Evolutionary conservation across 345 rosid species (phyloP).

Genomic region (Reutealis trisperma): DNA sequence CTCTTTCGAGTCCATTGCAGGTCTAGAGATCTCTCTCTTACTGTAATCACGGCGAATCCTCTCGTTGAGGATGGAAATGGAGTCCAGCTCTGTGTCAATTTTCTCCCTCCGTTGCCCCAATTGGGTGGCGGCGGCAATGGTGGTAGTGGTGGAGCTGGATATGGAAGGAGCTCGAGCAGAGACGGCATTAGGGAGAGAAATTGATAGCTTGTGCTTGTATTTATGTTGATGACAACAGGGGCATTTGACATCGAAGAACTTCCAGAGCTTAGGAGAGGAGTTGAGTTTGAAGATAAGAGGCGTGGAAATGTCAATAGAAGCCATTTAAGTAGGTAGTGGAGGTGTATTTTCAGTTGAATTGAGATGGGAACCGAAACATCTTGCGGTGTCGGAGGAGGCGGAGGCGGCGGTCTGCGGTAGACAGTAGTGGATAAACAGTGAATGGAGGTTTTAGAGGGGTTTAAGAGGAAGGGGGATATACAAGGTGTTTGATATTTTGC

Average conservation of each 20-base stretch:
- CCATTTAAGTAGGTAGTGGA: neutral
- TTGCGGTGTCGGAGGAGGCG: neutral
- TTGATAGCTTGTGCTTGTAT: conserved; percentile 13
- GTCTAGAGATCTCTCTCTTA: conserved; percentile 52
- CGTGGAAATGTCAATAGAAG: conserved; percentile 32
- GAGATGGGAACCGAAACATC: neutral
- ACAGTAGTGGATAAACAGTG: neutral
- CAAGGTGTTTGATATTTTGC: neutral
- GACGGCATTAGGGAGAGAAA: conserved; percentile 43
- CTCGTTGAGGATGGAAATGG: conserved; percentile 75
- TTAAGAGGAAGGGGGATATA: neutral
- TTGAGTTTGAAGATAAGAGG: conserved; percentile 42
- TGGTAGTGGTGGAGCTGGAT: conserved; percentile 25
- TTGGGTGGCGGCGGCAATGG: conserved; percentile 16
- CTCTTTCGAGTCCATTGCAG: conserved; percentile 74
- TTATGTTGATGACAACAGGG: conserved; percentile 18
- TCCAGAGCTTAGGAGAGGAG: conserved; percentile 22
- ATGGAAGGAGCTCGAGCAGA: conserved; percentile 42
- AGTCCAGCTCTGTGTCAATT: conserved; percentile 44
- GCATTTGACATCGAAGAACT: conserved; percentile 31
- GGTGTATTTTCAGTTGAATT: neutral
- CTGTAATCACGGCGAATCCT: conserved; percentile 68
- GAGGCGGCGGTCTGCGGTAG: too few species aligned
- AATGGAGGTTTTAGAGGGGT: neutral
- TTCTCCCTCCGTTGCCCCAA: conserved; percentile 45